These are phyloP conservation scores for Suillus americanus DNA, from an alignment of 768 basidiomycete species.

Conservation along the genomic window DNA sequence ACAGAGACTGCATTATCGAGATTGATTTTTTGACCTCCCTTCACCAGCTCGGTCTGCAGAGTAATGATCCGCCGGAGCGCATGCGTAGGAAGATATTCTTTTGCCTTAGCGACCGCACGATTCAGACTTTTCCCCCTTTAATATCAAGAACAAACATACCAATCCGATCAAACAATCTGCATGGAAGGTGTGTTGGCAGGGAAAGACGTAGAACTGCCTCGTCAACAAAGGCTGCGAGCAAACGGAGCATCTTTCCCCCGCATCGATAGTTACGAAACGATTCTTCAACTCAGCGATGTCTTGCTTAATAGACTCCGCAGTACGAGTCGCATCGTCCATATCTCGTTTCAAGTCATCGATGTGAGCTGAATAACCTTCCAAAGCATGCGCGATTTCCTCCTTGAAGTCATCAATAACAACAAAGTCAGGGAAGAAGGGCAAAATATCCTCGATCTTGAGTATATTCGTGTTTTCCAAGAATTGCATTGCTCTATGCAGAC, in stretches of 20 bases:
- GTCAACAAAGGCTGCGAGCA: constrained; percentile 78
- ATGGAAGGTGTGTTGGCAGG: constrained; percentile 97
- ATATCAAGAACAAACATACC: constrained; percentile 49
- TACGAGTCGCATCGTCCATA: constrained; percentile 94
- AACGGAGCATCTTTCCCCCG: constrained; percentile 80
- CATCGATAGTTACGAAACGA: constrained; percentile 90
- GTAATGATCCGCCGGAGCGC: constrained; percentile 82
- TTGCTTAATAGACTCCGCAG: constrained; percentile 89
- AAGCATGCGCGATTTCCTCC: constrained; percentile 93
- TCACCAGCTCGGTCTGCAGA: constrained; percentile 83
- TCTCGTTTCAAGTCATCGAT: constrained; percentile 88
- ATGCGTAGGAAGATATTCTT: constrained; percentile 83
- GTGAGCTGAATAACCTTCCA: constrained; percentile 91
- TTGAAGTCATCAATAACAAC: constrained; percentile 99
- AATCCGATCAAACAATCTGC: constrained; percentile 94
- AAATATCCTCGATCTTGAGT: constrained; percentile 96
- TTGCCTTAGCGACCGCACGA: constrained; percentile 57
- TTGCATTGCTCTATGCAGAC: constrained; percentile 77
- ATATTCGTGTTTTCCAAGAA: constrained; percentile 94
- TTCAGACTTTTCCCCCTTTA: background rate
- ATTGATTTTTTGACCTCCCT: constrained; percentile 37
- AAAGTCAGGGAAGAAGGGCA: constrained; percentile 99
- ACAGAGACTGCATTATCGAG: constrained; percentile 35
- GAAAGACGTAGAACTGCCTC: constrained; percentile 97
- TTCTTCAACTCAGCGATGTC: constrained; percentile 84